Conservation (phyloP, 345 rosid species). For the Sisymbrium altissimum region DNA sequence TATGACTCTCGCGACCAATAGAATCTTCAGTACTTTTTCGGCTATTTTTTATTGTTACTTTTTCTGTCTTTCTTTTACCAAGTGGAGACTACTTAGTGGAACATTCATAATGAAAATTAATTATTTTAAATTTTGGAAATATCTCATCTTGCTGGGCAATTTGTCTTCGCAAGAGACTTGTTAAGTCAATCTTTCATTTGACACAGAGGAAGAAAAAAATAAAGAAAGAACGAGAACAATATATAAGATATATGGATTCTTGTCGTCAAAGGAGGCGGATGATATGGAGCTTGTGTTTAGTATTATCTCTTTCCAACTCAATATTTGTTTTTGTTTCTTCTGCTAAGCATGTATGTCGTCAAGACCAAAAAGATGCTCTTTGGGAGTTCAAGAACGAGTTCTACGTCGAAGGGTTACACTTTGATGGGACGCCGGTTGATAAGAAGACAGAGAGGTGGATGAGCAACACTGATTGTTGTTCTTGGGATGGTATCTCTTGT, state of each 20-base stretch:
- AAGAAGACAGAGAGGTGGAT: slow-evolving; percentile 2
- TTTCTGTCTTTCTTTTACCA: neutral
- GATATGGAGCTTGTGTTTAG: neutral
- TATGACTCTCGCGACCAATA: too few species aligned
- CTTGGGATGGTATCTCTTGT: slow-evolving; percentile 29
- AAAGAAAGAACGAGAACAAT: neutral
- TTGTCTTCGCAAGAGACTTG: neutral
- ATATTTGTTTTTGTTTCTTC: neutral
- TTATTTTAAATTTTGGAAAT: neutral
- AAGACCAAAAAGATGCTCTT: slow-evolving; percentile 18
- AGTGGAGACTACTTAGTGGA: neutral
- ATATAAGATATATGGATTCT: neutral
- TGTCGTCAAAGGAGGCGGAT: neutral
- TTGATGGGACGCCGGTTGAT: neutral
- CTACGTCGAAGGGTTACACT: neutral
- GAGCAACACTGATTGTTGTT: slow-evolving; percentile 14
- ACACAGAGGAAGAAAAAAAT: neutral
- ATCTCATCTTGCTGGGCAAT: neutral
- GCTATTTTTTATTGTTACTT: neutral
- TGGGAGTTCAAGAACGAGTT: slow-evolving; percentile 15
- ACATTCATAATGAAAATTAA: neutral
- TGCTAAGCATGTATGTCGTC: neutral
- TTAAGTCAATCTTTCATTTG: neutral
- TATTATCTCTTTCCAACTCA: neutral
- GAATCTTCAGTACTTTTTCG: neutral